phyloP scores from a whole-genome alignment of 148 eudicot genomes.

The Chenopodium album region DNA sequence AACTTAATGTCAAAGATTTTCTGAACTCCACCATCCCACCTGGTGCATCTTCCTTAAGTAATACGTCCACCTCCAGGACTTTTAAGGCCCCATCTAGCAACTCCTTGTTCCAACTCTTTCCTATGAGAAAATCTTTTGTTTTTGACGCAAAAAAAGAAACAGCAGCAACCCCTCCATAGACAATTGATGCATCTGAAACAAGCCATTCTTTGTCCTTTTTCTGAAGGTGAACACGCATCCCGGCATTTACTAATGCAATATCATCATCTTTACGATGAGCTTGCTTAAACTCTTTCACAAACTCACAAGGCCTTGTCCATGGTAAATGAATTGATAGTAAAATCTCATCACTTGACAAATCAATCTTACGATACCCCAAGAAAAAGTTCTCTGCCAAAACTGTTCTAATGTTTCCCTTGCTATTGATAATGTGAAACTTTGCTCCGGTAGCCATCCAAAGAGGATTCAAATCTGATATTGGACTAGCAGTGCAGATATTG shows the following conservation, averaged over 20 bases:
- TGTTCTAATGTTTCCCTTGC: conserved; percentile 63
- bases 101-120: conserved; percentile 76
- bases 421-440: conserved; percentile 67
- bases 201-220: conserved; percentile 64
- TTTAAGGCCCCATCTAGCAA: conserved; percentile 57
- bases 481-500: conserved; percentile 96
- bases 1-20: conserved; percentile 77
- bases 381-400: conserved; percentile 80
- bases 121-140: conserved; percentile 62
- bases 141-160: conserved; percentile 60
- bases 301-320: conserved; percentile 74
- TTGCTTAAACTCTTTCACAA: conserved; percentile 93
- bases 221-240: conserved; percentile 82
- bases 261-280: conserved; percentile 99
- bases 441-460: conserved; percentile 97
- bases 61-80: conserved; percentile 64
- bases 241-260: conserved; percentile 96
- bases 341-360: conserved; percentile 73
- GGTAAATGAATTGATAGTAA: conserved; percentile 78
- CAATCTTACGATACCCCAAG: conserved; percentile 83
- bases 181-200: conserved; percentile 88
- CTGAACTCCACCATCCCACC: conserved; percentile 99
- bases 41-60: conserved; percentile 85
- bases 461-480: conserved; percentile 97
- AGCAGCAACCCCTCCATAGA: conserved; percentile 94